phyloP scores from a whole-genome alignment of 2,329 filamentous ascomycete genomes.

The Ceratocystis lukuohia region DNA sequence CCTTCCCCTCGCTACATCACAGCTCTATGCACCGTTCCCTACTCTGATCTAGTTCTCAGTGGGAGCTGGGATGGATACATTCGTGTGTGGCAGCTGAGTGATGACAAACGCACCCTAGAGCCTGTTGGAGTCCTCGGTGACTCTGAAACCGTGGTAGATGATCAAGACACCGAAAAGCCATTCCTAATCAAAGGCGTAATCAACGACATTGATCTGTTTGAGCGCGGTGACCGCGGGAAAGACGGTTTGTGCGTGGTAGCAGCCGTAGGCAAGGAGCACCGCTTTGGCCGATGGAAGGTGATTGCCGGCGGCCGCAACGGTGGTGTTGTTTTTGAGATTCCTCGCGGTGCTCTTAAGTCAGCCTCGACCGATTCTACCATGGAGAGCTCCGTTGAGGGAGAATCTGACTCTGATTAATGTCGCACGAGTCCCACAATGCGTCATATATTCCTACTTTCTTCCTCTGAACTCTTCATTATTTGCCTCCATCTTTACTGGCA shows the following conservation, averaged over 20 bases:
- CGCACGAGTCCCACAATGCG: not conserved
- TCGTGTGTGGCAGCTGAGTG: slow-evolving; percentile 69
- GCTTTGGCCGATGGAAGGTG: slow-evolving; percentile 69
- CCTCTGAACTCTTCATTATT: not conserved
- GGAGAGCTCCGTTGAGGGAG: slow-evolving; percentile 20
- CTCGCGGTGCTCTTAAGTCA: slow-evolving; percentile 24
- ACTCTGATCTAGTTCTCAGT: slow-evolving; percentile 77
- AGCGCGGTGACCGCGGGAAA: slow-evolving; percentile 63
- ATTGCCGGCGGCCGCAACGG: slow-evolving; percentile 57
- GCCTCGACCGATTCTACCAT: slow-evolving; percentile 27
- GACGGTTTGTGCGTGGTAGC: slow-evolving; percentile 71
- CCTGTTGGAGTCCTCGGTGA: slow-evolving; percentile 48
- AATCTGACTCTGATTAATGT: slow-evolving; percentile 26
- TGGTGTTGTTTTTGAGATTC: slow-evolving; percentile 76
- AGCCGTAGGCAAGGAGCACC: slow-evolving; percentile 76
- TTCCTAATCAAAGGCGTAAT: slow-evolving; percentile 56
- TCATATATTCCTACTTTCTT: not conserved
- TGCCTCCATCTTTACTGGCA: not conserved
- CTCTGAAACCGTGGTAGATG: slow-evolving; percentile 21
- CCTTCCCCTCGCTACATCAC: slow-evolving; percentile 80
- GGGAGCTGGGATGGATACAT: slow-evolving; percentile 91
- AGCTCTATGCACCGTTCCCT: slow-evolving; percentile 71
- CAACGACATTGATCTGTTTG: slow-evolving; percentile 79
- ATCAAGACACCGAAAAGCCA: slow-evolving; percentile 20
- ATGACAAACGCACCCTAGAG: slow-evolving; percentile 70